Evolutionary conservation across 495 filamentous ascomycete genomes (phyloP).

Genomic region (Friedmanniomyces simplex): DNA sequence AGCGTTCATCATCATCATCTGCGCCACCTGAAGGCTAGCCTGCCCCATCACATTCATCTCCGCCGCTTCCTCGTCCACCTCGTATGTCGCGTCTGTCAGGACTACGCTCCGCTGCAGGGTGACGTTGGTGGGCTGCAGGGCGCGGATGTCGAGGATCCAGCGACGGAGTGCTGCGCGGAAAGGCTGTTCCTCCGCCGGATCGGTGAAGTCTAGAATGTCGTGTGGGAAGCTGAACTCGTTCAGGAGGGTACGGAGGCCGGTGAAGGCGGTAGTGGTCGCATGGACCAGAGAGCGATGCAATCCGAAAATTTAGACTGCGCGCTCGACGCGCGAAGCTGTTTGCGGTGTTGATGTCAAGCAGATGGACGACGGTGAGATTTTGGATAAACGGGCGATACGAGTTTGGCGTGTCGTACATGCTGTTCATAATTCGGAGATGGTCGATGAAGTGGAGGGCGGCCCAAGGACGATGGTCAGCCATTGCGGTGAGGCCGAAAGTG

Average conservation of each 20-base stretch:
- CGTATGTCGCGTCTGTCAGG: too few relatives aligned
- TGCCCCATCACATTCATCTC: too few relatives aligned
- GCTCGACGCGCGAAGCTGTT: background rate
- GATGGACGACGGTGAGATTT: background rate
- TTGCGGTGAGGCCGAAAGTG: background rate
- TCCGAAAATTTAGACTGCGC: background rate
- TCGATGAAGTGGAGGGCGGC: background rate
- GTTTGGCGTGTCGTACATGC: background rate
- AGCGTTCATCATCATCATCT: too few relatives aligned
- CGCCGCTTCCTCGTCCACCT: too few relatives aligned
- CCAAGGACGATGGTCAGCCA: background rate
- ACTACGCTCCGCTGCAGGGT: too few relatives aligned
- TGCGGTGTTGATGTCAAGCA: too few relatives aligned
- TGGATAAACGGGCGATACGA: background rate
- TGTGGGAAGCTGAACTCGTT: background rate
- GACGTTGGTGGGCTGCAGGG: too few relatives aligned
- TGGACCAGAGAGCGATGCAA: background rate
- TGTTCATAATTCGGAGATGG: background rate
- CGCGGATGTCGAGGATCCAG: background rate
- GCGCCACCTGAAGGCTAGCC: too few relatives aligned
- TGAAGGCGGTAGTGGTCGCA: background rate
- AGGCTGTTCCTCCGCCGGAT: background rate
- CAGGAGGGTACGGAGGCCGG: background rate
- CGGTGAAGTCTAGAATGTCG: background rate
- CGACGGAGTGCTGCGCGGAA: background rate